Base-by-base conservation (phyloP, 768 basidiomycete genomes). In the Cystobasidium tubakii region DNA sequence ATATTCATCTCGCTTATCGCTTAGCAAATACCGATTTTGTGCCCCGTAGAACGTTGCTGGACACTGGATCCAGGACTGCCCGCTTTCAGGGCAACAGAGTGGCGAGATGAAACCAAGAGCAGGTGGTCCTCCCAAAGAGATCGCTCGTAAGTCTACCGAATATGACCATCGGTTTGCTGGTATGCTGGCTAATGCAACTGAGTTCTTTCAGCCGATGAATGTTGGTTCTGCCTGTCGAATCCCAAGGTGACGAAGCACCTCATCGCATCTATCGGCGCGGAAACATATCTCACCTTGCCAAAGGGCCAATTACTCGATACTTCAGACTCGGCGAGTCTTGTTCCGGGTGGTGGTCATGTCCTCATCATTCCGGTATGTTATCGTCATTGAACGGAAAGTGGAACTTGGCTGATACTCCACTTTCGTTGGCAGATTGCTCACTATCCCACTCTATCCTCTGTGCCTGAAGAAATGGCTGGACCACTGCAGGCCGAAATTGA, bases 191-290 rank as follows among this genome's bases (percentile, higher is more conserved):
- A n/a, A n/a, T n/a, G n/a, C n/a, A n/a, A n/a, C n/a, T n/a, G n/a
- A n/a, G n/a, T n/a, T n/a, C n/a, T n/a, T 76, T 60, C 79, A 91
- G 91, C 92, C 77, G 90, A 90, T 71, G 90, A 93, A 81, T 97
- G 95, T 81, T 98, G 95, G 95, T 98, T 99, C 83, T 99, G 96
- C 81, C 82, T 99, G 66, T 94, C 92, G 50, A 97, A 97, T 80
- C 94, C 95, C 0, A 88, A 87, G 77, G 84, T 98, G 44, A 89
- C 91, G 88, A 99, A 98, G 83, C 91, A 98, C 79, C 87, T 98
- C 75, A 94, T 99, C 76, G 90, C 93, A 36, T 88, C 91, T 0
- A 96, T 99, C 79, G 96, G 94, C 17, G 81, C 84, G 6, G 96
- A 99, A 81, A 92, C 91, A 79, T 99, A 99, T 83, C 82, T 97